phyloP scores from a whole-genome alignment of 2,329 filamentous ascomycete species.

The Tolypocladium tundrense region DNA sequence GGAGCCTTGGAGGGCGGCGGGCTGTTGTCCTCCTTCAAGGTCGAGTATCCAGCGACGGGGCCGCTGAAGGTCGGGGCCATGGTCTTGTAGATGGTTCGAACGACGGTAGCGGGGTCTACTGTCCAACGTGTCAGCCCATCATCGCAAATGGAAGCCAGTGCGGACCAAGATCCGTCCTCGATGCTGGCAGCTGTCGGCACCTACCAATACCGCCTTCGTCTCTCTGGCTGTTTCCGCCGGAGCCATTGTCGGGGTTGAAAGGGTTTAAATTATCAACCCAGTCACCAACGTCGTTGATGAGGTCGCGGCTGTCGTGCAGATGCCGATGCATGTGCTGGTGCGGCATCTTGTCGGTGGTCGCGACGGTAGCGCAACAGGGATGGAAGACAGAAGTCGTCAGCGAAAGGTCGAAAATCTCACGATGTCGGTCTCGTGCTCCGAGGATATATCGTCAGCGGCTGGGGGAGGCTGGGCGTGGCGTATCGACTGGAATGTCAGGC shows the following conservation, averaged over 20 bases:
- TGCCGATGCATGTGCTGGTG: constrained; percentile 13
- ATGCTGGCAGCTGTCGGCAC: not conserved
- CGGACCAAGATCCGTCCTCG: not conserved
- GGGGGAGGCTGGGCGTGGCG: not conserved
- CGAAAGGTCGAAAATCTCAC: not conserved
- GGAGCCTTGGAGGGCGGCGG: constrained; percentile 7
- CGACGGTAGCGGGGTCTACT: constrained; percentile 14
- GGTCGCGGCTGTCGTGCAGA: constrained; percentile 9
- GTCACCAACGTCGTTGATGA: not conserved
- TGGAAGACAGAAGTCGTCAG: not conserved
- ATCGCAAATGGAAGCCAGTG: not conserved
- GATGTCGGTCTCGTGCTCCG: not conserved
- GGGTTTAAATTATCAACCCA: not conserved
- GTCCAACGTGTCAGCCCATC: not conserved
- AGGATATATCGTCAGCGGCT: not conserved
- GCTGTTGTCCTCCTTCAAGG: constrained; percentile 13
- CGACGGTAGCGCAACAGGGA: not conserved
- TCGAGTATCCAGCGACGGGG: constrained; percentile 31
- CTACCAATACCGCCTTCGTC: not conserved
- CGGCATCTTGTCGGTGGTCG: constrained; percentile 15
- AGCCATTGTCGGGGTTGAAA: not conserved
- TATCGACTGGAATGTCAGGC: constrained; percentile 17
- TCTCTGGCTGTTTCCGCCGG: not conserved
- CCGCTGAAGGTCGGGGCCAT: constrained; percentile 29
- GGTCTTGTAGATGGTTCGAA: constrained; percentile 31